Evolutionary conservation across 495 filamentous ascomycete genomes (phyloP), one percentile per base, ranked within the genome.

Genomic region (Filosporella fistucella): DNA sequence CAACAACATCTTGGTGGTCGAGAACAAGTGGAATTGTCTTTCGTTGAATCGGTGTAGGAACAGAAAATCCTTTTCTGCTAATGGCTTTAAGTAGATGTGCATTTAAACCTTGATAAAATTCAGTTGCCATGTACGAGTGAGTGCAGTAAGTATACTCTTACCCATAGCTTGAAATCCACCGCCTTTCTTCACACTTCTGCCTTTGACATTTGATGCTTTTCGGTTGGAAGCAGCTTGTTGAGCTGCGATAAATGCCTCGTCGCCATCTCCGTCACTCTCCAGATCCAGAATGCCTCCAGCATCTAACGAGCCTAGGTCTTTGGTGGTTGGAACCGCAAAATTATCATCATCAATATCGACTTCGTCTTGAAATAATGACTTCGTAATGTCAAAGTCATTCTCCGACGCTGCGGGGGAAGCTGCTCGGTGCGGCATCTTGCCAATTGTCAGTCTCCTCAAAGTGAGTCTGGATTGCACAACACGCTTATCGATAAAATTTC

Each of bases 121-220:
- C 35, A 21, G 23, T 38, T 21, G 10, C 35, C 23, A 13, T 6
- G 16, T n/a, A n/a, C n/a, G n/a, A n/a, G n/a, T n/a, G n/a, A n/a
- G n/a, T n/a, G n/a, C n/a, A n/a, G n/a, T n/a, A 38, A 21, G 11
- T 6, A 6, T 12, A 14, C 23, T 20, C 35, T 4, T 55, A 72
- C 88, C 94, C 91, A 98, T 96, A 32, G 85, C 84, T 65, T 98
- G 93, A 63, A 96, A 99, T 33, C 91, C 93, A 59, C 91, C 91
- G 34, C 89, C 88, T 60, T 93, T 95, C 75, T 97, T 96, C 12
- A 86, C 85, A 6, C 81, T 83, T 52, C 85, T 86, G 32, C 88
- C 85, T 58, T 95, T 95, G 2, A 94, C 46, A 57, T 88, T 91
- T 12, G 83, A 71, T 0, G 74, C 64, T 59, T 96, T 97, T 34